Conservation (phyloP, 139 green algal genomes). For the Tetradesmus lagerheimii region DNA sequence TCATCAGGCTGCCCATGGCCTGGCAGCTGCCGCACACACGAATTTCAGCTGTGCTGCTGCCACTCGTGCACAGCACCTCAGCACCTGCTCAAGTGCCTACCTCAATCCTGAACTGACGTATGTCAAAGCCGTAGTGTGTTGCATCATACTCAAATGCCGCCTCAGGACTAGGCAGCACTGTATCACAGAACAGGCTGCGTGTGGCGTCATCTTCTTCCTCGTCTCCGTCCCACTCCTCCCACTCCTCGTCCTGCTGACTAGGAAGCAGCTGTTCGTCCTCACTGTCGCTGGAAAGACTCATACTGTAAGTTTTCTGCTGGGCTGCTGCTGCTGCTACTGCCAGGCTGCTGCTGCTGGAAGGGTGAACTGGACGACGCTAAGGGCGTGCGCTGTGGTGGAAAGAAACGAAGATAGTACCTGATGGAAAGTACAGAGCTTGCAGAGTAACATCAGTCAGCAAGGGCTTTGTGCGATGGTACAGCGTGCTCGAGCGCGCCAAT, state of each 20-base stretch:
- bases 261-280: conserved; percentile 1
- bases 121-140: conserved; percentile 66
- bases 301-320: background rate
- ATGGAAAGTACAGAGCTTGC: background rate
- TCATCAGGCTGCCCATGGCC: no score
- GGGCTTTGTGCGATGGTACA: background rate
- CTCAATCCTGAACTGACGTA: conserved; percentile 56
- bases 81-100: conserved; percentile 1
- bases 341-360: conserved; percentile 9
- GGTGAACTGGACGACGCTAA: background rate
- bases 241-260: conserved; percentile 51
- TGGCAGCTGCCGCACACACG: no score
- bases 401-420: background rate
- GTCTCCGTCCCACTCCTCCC: conserved; percentile 65
- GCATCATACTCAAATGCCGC: conserved; percentile 77
- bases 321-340: conserved; percentile 10
- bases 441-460: background rate
- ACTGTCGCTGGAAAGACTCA: conserved; percentile 8
- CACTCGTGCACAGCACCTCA: background rate
- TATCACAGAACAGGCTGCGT: conserved; percentile 72
- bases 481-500: background rate
- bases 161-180: conserved; percentile 60
- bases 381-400: background rate
- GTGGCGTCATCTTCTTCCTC: conserved; percentile 65
- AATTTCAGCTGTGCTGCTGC: background rate